A percentile compares a stretch with the other conserved stretches of the same genome.
phyloP scores from a whole-genome alignment of 179 eudicot genomes.

The Vitellaria paradoxa region DNA sequence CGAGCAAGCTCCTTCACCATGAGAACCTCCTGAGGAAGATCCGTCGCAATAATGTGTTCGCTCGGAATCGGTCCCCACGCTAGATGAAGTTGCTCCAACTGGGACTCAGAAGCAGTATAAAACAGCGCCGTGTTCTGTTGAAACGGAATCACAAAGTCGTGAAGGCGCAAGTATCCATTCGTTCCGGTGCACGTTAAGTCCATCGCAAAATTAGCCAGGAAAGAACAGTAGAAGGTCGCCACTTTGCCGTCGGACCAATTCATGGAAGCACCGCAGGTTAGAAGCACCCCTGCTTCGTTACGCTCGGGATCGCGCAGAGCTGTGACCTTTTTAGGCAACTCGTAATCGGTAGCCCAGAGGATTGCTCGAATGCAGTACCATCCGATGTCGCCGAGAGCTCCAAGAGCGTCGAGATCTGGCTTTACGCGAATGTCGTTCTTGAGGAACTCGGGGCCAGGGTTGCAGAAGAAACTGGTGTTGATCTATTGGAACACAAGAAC shows the following conservation, averaged over 20 bases:
- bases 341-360: conserved; percentile 14
- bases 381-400: conserved; percentile 21
- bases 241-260: conserved; percentile 12
- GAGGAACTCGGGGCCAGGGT: conserved; percentile 12
- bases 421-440: conserved; percentile 16
- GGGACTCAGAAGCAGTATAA: conserved; percentile 1
- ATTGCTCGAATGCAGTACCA: conserved; percentile 20
- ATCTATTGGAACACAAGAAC: no score
- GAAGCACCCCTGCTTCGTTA: conserved; percentile 19
- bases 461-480: no score
- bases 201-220: conserved; percentile 17
- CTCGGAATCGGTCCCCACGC: conserved; percentile 15
- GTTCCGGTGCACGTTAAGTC: conserved; percentile 14
- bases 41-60: conserved; percentile 8
- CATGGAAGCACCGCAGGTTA: conserved; percentile 15
- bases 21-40: conserved; percentile 22
- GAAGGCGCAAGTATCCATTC: conserved; percentile 15
- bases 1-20: conserved; percentile 20
- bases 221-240: conserved; percentile 22
- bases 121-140: conserved; percentile 1
- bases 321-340: conserved; percentile 13
- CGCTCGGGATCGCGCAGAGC: conserved; percentile 12
- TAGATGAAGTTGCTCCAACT: neutral
- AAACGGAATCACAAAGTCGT: conserved; percentile 20
- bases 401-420: conserved; percentile 20